Conservation (phyloP, 1,284 basidiomycete species). For the Rhodofomes roseus region DNA sequence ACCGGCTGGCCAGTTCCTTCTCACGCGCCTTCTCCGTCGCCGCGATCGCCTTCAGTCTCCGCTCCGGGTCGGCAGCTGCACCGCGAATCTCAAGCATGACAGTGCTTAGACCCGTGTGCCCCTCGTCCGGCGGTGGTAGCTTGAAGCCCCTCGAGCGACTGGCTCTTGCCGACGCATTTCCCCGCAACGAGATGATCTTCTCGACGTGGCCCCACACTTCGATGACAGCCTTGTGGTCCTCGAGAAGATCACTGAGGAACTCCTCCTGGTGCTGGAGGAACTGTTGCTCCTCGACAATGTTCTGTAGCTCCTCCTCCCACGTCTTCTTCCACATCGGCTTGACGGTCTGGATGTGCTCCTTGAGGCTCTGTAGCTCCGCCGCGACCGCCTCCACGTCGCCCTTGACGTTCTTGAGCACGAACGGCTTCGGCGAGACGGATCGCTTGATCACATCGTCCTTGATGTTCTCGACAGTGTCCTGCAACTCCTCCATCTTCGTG, state of each 20-base stretch:
- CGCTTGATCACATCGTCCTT: slow-evolving; percentile 92
- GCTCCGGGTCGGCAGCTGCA: slow-evolving; percentile 76
- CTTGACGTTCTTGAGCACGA: slow-evolving; percentile 69
- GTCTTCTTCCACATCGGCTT: slow-evolving; percentile 99
- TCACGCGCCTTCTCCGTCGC: slow-evolving; percentile 78
- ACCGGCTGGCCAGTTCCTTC: slow-evolving; percentile 63
- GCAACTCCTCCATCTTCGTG: slow-evolving; percentile 90
- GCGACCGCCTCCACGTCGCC: slow-evolving; percentile 73
- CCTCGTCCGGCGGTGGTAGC: slow-evolving; percentile 60
- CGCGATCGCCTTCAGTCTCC: slow-evolving; percentile 87
- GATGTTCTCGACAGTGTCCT: slow-evolving; percentile 88
- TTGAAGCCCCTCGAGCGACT: slow-evolving; percentile 45
- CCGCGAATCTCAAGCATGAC: slow-evolving; percentile 88
- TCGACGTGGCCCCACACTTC: slow-evolving; percentile 87
- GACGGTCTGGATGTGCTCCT: slow-evolving; percentile 84
- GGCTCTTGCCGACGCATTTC: slow-evolving; percentile 37
- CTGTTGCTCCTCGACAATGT: slow-evolving; percentile 97
- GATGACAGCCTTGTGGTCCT: slow-evolving; percentile 85
- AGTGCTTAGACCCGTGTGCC: slow-evolving; percentile 57
- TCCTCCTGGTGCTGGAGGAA: slow-evolving; percentile 92
- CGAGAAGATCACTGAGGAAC: slow-evolving; percentile 82
- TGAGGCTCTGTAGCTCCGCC: slow-evolving; percentile 73
- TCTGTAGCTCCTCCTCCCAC: slow-evolving; percentile 94
- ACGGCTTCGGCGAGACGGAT: slow-evolving; percentile 80
- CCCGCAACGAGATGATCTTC: slow-evolving; percentile 80